Conservation (phyloP, 805 yeast genomes). For the Sugiyamaella chiloensis region DNA sequence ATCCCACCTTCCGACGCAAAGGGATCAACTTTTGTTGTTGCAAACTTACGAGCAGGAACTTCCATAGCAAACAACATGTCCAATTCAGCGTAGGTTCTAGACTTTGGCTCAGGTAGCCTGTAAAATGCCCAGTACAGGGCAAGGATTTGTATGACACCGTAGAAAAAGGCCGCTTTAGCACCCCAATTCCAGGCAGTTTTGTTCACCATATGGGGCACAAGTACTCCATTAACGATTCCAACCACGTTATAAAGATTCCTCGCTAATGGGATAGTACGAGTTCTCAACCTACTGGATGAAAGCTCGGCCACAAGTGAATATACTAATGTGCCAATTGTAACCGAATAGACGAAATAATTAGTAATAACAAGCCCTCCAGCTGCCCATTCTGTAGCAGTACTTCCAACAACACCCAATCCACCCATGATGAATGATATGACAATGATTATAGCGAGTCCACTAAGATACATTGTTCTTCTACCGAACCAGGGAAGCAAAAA, state of each 20-base stretch:
- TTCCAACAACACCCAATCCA: slow-evolving; percentile 1
- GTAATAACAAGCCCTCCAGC: not conserved
- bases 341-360: slow-evolving; percentile 39
- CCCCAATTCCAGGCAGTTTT: slow-evolving; percentile 43
- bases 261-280: slow-evolving; percentile 42
- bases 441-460: slow-evolving; percentile 30
- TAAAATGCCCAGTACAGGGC: slow-evolving; percentile 43
- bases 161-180: slow-evolving; percentile 46
- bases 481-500: slow-evolving; percentile 23
- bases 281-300: slow-evolving; percentile 40
- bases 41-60: slow-evolving; percentile 27
- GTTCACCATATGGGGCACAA: slow-evolving; percentile 44
- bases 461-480: slow-evolving; percentile 23
- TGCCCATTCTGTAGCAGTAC: not conserved
- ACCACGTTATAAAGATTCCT: slow-evolving; percentile 31
- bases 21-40: slow-evolving; percentile 15
- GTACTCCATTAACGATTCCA: slow-evolving; percentile 27
- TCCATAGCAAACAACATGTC: slow-evolving; percentile 42
- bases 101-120: slow-evolving; percentile 53
- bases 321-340: slow-evolving; percentile 44
- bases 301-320: slow-evolving; percentile 43
- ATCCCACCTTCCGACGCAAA: slow-evolving; percentile 3
- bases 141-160: slow-evolving; percentile 37
- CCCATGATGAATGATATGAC: not conserved
- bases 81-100: slow-evolving; percentile 54